These are phyloP conservation scores for Globisporangium acanthophoron DNA, from an alignment of 352 stramenopile genomes.

Conservation along the genomic window DNA sequence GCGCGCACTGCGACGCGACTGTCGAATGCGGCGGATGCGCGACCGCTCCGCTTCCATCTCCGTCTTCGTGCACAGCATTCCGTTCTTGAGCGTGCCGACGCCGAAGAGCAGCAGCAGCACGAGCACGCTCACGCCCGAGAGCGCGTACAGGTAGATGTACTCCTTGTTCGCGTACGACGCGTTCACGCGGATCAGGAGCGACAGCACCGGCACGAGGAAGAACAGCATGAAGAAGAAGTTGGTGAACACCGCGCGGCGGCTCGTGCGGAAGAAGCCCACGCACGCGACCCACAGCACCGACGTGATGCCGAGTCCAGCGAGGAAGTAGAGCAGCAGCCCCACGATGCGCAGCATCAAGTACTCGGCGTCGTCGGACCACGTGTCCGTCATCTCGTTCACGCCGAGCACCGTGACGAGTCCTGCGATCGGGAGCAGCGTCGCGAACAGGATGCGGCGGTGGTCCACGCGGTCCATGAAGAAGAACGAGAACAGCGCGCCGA, in stretches of 20 bases:
- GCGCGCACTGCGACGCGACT: slow-evolving; percentile 43
- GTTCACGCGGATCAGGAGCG: slow-evolving; percentile 36
- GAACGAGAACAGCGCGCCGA: slow-evolving; percentile 52
- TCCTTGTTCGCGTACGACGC: slow-evolving; percentile 24
- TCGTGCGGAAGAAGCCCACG: slow-evolving; percentile 59
- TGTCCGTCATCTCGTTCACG: slow-evolving; percentile 50
- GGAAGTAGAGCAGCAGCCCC: slow-evolving; percentile 62
- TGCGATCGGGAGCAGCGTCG: slow-evolving; percentile 52
- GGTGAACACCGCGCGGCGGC: slow-evolving; percentile 41
- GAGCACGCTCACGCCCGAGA: slow-evolving; percentile 40
- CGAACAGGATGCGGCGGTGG: slow-evolving; percentile 65
- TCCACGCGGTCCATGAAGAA: slow-evolving; percentile 81
- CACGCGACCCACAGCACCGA: slow-evolving; percentile 55
- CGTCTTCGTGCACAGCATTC: slow-evolving; percentile 63
- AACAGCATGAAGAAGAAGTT: slow-evolving; percentile 54
- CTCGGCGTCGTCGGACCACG: slow-evolving; percentile 37
- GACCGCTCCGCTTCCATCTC: slow-evolving; percentile 51
- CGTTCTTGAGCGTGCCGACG: slow-evolving; percentile 51
- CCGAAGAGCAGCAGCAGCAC: slow-evolving; percentile 40
- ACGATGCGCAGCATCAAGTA: slow-evolving; percentile 39
- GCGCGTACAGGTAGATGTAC: slow-evolving; percentile 54
- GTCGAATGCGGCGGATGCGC: slow-evolving; percentile 39
- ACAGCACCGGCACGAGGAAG: slow-evolving; percentile 32
- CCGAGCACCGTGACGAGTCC: slow-evolving; percentile 44
- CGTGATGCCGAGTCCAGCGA: slow-evolving; percentile 62